phyloP scores from a whole-genome alignment of 108 stramenopile genomes.

The Aurantiochytrium sp. region DNA sequence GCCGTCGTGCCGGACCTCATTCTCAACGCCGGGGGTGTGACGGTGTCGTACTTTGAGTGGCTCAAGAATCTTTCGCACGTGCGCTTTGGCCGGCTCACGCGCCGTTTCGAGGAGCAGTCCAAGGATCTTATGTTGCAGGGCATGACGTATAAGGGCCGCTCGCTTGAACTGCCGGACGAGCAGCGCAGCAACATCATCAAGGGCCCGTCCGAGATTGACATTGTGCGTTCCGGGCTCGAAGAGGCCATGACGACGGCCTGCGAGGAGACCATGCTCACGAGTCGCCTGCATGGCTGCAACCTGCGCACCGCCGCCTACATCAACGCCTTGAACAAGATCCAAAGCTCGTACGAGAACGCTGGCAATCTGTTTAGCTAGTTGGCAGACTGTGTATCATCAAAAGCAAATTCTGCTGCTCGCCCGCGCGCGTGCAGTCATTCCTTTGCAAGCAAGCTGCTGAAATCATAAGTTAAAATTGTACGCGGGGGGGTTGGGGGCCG shows the following conservation, averaged over 20 bases:
- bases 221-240: slow-evolving; percentile 34
- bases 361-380: slow-evolving; percentile 29
- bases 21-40: slow-evolving; percentile 38
- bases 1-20: slow-evolving; percentile 33
- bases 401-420: too few species aligned
- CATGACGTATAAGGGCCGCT: not conserved
- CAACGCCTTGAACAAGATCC: slow-evolving; percentile 33
- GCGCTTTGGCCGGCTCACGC: slow-evolving; percentile 39
- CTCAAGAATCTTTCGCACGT: slow-evolving; percentile 37
- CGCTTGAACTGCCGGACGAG: not conserved
- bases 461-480: too few species aligned
- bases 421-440: too few species aligned
- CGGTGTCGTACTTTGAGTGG: slow-evolving; percentile 42
- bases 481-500: too few species aligned
- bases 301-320: slow-evolving; percentile 34
- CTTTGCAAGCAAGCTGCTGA: too few species aligned
- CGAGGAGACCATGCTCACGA: slow-evolving; percentile 3
- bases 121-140: not conserved
- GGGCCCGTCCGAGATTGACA: slow-evolving; percentile 36
- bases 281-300: not conserved
- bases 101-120: slow-evolving; percentile 34
- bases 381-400: too few species aligned
- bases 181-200: not conserved
- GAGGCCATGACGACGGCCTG: slow-evolving; percentile 30
- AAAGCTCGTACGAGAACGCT: not conserved